Evolutionary conservation across 2,329 filamentous ascomycete species (phyloP).

Genomic region (Botryotinia calthae): DNA sequence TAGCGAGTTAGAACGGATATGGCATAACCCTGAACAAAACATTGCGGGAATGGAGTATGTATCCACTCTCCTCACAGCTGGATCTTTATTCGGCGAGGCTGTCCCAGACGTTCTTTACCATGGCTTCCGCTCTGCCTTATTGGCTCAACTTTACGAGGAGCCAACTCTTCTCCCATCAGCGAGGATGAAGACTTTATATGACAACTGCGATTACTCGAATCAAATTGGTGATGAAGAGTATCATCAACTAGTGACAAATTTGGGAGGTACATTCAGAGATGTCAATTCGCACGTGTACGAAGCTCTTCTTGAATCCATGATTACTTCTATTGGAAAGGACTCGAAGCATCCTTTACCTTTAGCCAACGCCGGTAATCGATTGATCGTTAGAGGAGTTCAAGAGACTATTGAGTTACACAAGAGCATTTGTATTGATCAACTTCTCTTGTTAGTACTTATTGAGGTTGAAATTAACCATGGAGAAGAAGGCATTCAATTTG

Average conservation of each 20-base stretch:
- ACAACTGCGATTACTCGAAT: constrained; percentile 73
- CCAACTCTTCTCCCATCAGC: constrained; percentile 67
- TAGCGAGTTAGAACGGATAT: constrained; percentile 71
- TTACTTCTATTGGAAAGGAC: constrained; percentile 41
- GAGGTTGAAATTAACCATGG: constrained; percentile 76
- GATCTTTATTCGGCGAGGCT: constrained; percentile 65
- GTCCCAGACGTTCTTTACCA: constrained; percentile 69
- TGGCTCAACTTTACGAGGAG: constrained; percentile 72
- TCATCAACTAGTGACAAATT: constrained; percentile 62
- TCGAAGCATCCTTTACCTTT: constrained; percentile 45
- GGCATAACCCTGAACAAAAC: constrained; percentile 58
- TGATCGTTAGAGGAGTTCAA: constrained; percentile 73
- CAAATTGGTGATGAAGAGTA: constrained; percentile 82
- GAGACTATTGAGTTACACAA: constrained; percentile 73
- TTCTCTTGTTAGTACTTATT: constrained; percentile 82
- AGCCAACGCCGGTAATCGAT: constrained; percentile 72
- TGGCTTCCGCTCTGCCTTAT: constrained; percentile 64
- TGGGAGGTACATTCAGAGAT: constrained; percentile 64
- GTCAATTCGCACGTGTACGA: constrained; percentile 56
- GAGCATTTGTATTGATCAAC: constrained; percentile 74
- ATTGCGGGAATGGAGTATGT: constrained; percentile 53
- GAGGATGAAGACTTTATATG: constrained; percentile 74
- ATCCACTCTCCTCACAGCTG: constrained; percentile 65
- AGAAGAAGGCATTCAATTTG: constrained; percentile 62
- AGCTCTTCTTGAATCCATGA: constrained; percentile 50